Evolutionary conservation across 768 basidiomycete genomes (phyloP).

Genomic region (Tulasnella sp.): DNA sequence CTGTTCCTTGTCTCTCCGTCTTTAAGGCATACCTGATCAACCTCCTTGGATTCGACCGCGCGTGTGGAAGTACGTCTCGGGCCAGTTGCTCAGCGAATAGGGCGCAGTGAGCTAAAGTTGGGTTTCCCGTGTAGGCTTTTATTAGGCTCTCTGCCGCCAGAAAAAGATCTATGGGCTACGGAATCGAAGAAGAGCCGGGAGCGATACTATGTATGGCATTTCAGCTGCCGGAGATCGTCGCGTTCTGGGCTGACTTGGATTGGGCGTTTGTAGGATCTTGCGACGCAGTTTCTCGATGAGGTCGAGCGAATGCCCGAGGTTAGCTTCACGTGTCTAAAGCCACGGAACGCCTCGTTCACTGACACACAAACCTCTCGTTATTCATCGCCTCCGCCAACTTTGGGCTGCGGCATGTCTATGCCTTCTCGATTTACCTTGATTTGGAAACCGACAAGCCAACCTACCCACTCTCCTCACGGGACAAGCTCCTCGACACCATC

Average conservation of each 20-base stretch:
- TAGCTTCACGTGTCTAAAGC: not conserved
- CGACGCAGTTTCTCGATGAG: conserved; percentile 20
- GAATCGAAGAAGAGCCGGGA: conserved; percentile 1
- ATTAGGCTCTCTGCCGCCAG: conserved; percentile 19
- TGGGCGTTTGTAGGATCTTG: conserved; percentile 10
- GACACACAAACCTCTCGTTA: not conserved
- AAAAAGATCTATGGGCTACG: conserved; percentile 14
- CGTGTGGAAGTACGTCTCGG: conserved; percentile 18
- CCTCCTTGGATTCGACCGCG: conserved; percentile 18
- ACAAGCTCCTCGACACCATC: conserved; percentile 24
- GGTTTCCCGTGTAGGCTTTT: conserved; percentile 14
- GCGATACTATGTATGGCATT: conserved; percentile 17
- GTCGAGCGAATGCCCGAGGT: conserved; percentile 16
- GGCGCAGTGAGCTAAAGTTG: not conserved
- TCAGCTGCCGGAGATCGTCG: not conserved
- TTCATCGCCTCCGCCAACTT: not conserved
- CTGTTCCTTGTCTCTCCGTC: not conserved
- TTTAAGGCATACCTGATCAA: conserved; percentile 19
- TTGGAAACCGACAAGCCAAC: conserved; percentile 21
- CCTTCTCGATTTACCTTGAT: not conserved
- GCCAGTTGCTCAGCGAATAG: not conserved
- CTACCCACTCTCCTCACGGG: conserved; percentile 17
- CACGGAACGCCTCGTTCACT: not conserved
- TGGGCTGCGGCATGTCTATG: not conserved
- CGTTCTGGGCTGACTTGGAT: not conserved